Base-by-base conservation (phyloP, 306 rosid species). In the Luffa acutangula region DNA sequence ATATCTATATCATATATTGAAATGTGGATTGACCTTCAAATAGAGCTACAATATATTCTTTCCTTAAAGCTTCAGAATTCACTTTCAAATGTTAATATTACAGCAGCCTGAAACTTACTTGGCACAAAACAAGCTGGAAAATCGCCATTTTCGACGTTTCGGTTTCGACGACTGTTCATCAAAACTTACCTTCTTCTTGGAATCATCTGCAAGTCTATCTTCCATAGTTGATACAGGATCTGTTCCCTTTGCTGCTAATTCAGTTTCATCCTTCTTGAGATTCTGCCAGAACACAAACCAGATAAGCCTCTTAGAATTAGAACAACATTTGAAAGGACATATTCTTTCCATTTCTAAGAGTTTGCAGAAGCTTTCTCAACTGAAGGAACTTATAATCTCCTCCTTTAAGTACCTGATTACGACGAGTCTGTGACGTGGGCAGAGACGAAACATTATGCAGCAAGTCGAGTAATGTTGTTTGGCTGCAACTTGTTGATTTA, bases 391-490 rank as follows among this genome's bases (percentile, higher is more conserved):
- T 0, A 46, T 45, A 43, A 12, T 5, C 58, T 31, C 48, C 14
- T 72, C 18, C 45, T 20, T 74, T 2, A 34, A 17, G 62, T 74
- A 74, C 78, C 78, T 51, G 60, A 33, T 74, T 31, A 33, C 3
- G 42, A 49, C 45, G 31, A 74, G 78, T 13, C 43, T 73, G 78
- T 49, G 60, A 49, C 2, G 25, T 2, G 31, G 78, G 57, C 45
- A 73, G 59, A 20, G 79, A 79, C 60, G 87, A 82, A 66, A 59
- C 75, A 25, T 15, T 62, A 33, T 67, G 86, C 45, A 87, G 75
- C 67, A 80, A 51, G 48, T 87, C 80, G 56, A 25, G 76, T 8
- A 82, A 51, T 10, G 72, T 52, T 39, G 57, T 43, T 53, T 78
- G 84, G 17, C 84, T 80, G 76, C 76, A 49, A 51, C 15, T 73